These are phyloP conservation scores for Dacryopinax primogenitus DNA, from an alignment of 768 basidiomycete genomes.

Conservation along the genomic window DNA sequence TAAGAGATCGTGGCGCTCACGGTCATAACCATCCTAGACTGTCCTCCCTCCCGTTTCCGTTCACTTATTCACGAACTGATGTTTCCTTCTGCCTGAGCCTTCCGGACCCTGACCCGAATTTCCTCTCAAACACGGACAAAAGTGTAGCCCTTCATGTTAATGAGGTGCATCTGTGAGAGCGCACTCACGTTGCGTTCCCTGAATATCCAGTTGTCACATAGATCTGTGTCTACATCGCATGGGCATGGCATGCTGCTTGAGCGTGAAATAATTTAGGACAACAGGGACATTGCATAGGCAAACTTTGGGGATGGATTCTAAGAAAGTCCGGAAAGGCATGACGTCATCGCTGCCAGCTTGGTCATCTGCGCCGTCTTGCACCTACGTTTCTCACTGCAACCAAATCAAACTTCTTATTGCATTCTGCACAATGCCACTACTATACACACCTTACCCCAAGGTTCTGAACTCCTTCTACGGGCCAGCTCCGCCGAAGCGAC, in stretches of 20 bases:
- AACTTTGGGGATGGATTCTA: too few species aligned
- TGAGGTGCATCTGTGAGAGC: background rate
- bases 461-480: constrained; percentile 12
- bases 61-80: background rate
- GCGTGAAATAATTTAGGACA: too few species aligned
- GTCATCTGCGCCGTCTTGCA: too few species aligned
- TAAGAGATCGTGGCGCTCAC: background rate
- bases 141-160: background rate
- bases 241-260: background rate
- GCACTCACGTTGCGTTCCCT: constrained; percentile 7
- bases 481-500: constrained; percentile 21
- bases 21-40: background rate
- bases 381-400: too few species aligned
- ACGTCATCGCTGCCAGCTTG: too few species aligned
- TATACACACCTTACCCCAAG: background rate
- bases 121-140: background rate
- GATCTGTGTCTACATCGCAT: background rate
- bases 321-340: too few species aligned
- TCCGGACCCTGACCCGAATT: background rate
- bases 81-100: background rate
- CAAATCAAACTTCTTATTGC: background rate
- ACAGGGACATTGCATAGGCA: too few species aligned
- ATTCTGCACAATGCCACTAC: background rate
- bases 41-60: background rate
- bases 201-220: constrained; percentile 7